These are phyloP conservation scores for Knufia fluminis DNA, from an alignment of 2,329 filamentous ascomycete species.

Conservation along the genomic window DNA sequence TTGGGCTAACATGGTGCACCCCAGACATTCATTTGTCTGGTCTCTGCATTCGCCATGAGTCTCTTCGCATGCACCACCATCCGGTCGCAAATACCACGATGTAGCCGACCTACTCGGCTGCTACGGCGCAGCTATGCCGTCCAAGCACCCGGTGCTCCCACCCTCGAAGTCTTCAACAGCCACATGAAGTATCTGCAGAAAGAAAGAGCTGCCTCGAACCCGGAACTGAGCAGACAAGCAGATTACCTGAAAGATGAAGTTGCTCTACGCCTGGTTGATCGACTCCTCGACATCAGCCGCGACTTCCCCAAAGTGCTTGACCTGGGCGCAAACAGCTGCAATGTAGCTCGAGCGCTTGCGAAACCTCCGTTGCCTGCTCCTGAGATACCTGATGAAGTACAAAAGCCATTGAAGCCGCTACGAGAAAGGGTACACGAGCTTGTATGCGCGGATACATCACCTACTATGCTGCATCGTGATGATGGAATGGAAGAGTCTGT, in stretches of 20 bases:
- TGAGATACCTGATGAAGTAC: slow-evolving; percentile 31
- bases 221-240: slow-evolving; percentile 63
- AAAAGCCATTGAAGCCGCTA: slow-evolving; percentile 49
- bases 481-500: slow-evolving; percentile 44
- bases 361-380: slow-evolving; percentile 51
- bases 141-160: slow-evolving; percentile 65
- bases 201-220: slow-evolving; percentile 67
- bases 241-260: slow-evolving; percentile 95
- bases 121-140: slow-evolving; percentile 54
- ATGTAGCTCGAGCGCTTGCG: slow-evolving; percentile 69
- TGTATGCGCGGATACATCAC: slow-evolving; percentile 73
- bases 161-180: slow-evolving; percentile 84
- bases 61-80: slow-evolving; percentile 15
- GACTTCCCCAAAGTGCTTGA: slow-evolving; percentile 77
- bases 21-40: slow-evolving; percentile 21
- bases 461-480: slow-evolving; percentile 70
- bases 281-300: slow-evolving; percentile 87
- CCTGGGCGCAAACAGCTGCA: slow-evolving; percentile 90
- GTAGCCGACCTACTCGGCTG: slow-evolving; percentile 5
- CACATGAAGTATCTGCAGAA: slow-evolving; percentile 83
- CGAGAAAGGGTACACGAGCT: slow-evolving; percentile 63
- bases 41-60: slow-evolving; percentile 15
- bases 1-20: not conserved
- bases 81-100: slow-evolving; percentile 12
- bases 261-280: slow-evolving; percentile 71